Evolutionary conservation across 148 eudicot species (phyloP), one percentile per base, ranked within the genome.

Genomic region (Salicornia ramosissima): DNA sequence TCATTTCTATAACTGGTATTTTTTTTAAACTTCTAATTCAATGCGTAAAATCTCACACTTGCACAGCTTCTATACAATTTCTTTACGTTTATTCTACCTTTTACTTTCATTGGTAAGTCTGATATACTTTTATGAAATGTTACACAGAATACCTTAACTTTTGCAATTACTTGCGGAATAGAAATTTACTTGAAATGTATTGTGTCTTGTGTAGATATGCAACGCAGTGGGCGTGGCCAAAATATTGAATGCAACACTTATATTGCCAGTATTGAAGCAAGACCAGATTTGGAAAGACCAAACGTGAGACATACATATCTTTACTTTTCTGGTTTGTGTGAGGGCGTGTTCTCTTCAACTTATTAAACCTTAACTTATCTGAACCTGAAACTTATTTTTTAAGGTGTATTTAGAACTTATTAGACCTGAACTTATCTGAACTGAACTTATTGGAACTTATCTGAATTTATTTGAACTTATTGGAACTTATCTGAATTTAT

Each of bases 231-330:
- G 87, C 33, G 99, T 94, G 71, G 99, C 99, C 64, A 94, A 90
- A 79, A 88, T 94, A 73, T 65, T 94, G 90, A 90, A 88, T 82
- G 96, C 85, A 56, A 94, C 99, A 52, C 99, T 94, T 72, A 94
- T 94, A 71, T 73, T 94, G 78, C 99, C 99, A 45, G 97, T 94
- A 82, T 74, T 94, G 83, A 94, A 94, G 88, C 99, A 94, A 77
- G 99, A 94, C 64, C 99, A 94, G 77, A 94, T 94, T 74, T 94
- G 99, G 99, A 94, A 94, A 82, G 99, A 94, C 73, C 99, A 94
- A 83, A 94, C 99, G 99, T 94, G 80, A 83, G 97, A 81, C 46
- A 8, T 54, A 42, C 28, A n/a, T 30, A 14, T 65, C 25, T 52
- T 19, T 11, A 39, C 40, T 29, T 40, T 52, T 28, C 13, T 43